Conservation (phyloP, 768 basidiomycete genomes). For the Collybiopsis luxurians region DNA sequence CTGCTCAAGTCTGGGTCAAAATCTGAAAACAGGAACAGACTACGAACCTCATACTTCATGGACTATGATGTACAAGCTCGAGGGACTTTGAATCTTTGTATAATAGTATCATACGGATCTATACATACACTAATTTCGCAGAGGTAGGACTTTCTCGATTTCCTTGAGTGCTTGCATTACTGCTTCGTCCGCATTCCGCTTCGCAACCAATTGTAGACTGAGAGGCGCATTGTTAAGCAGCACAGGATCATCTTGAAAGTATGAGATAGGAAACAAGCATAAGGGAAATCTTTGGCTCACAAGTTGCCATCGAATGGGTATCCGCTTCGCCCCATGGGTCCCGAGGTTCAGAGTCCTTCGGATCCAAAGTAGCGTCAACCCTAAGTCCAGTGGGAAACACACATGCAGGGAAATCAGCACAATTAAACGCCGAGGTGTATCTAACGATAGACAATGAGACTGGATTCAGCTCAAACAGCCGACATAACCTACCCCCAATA, state of each 20-base stretch:
- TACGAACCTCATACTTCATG: too few relatives aligned
- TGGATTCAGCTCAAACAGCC: background rate
- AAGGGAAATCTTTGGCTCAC: conserved; percentile 7
- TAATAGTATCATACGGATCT: too few relatives aligned
- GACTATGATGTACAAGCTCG: too few relatives aligned
- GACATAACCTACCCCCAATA: conserved; percentile 31
- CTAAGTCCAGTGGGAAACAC: conserved; percentile 42
- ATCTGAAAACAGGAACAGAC: background rate
- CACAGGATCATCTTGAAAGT: conserved; percentile 6
- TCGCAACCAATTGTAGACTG: conserved; percentile 18
- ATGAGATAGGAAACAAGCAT: background rate
- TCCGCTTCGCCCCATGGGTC: conserved; percentile 16
- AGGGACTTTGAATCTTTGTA: too few relatives aligned
- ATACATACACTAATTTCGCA: background rate
- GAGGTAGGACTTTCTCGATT: conserved; percentile 10
- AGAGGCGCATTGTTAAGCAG: conserved; percentile 9
- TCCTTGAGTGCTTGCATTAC: conserved; percentile 12
- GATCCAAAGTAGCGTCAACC: conserved; percentile 23
- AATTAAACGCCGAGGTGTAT: conserved; percentile 41
- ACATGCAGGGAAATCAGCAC: conserved; percentile 41
- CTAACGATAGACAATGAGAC: conserved; percentile 17
- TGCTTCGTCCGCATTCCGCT: conserved; percentile 14
- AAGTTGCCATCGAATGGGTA: conserved; percentile 6
- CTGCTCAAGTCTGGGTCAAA: conserved; percentile 59
- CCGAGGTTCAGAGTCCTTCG: conserved; percentile 7